Conservation (phyloP, 1,139 yeast species). For the Saccharomyces hybrid region DNA sequence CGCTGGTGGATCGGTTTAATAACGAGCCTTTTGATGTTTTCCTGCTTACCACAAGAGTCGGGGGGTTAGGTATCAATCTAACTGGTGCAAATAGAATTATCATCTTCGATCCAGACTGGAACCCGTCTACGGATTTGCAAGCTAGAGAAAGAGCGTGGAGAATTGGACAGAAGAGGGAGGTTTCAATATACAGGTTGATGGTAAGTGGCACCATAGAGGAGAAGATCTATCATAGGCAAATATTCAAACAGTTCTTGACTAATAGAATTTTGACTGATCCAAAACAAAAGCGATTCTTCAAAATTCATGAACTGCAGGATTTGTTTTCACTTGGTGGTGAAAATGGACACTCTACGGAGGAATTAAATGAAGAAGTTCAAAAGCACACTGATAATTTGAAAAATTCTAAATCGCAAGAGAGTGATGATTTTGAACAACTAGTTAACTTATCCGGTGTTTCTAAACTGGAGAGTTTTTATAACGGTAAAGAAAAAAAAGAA, state of each 20-base stretch:
- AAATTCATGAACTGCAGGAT: slow-evolving; percentile 85
- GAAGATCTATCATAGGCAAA: slow-evolving; percentile 91
- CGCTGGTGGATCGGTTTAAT: slow-evolving; percentile 74
- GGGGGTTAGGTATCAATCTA: slow-evolving; percentile 88
- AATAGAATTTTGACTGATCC: slow-evolving; percentile 94
- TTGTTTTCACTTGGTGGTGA: slow-evolving; percentile 78
- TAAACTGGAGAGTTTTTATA: slow-evolving; percentile 39
- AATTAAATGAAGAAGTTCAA: slow-evolving; percentile 27
- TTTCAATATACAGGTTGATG: slow-evolving; percentile 85
- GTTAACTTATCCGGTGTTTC: slow-evolving; percentile 43
- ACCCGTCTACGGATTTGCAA: slow-evolving; percentile 94
- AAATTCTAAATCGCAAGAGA: slow-evolving; percentile 31
- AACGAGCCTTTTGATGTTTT: slow-evolving; percentile 54
- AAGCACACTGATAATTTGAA: slow-evolving; percentile 24
- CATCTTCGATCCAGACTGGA: slow-evolving; percentile 97
- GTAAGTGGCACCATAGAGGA: slow-evolving; percentile 95
- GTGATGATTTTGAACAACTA: slow-evolving; percentile 51
- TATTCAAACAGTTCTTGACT: slow-evolving; percentile 87
- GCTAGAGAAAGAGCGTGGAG: slow-evolving; percentile 98
- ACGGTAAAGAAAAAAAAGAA: slow-evolving; percentile 43
- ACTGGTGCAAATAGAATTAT: slow-evolving; percentile 95
- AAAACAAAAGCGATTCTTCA: slow-evolving; percentile 85
- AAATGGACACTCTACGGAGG: slow-evolving; percentile 41
- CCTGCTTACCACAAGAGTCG: slow-evolving; percentile 84
- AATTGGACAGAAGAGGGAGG: slow-evolving; percentile 88